These are phyloP conservation scores for Nowakowskiella sp. DNA, from an alignment of 192 early-diverging fungal species.

Conservation along the genomic window DNA sequence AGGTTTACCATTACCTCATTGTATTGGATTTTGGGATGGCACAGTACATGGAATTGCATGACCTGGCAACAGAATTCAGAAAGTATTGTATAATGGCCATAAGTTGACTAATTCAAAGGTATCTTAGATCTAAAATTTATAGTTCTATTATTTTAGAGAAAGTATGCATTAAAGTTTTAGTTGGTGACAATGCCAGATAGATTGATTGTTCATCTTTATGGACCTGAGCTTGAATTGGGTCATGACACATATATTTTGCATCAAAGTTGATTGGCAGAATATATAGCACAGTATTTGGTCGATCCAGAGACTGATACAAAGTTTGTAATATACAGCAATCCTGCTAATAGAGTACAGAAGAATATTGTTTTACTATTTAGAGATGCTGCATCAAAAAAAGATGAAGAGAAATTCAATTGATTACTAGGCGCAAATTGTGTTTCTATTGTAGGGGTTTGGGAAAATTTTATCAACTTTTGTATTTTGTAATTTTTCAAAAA, in stretches of 20 bases:
- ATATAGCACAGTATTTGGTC: neutral
- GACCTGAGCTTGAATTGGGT: neutral
- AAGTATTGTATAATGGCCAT: too few species aligned
- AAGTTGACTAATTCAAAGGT: too few species aligned
- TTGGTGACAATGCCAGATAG: too few species aligned
- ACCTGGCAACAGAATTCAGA: too few species aligned
- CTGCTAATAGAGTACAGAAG: slow-evolving; percentile 5
- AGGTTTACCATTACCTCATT: too few species aligned
- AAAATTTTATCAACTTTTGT: slow-evolving; percentile 1
- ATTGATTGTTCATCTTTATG: slow-evolving; percentile 5
- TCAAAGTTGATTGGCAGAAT: slow-evolving; percentile 3
- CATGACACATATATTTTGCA: slow-evolving; percentile 6
- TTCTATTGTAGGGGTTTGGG: slow-evolving; percentile 13
- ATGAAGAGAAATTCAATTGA: slow-evolving; percentile 8
- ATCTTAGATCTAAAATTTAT: too few species aligned
- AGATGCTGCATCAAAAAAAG: neutral
- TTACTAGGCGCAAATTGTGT: slow-evolving; percentile 13
- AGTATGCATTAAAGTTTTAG: too few species aligned
- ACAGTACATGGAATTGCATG: too few species aligned
- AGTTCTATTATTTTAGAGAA: too few species aligned
- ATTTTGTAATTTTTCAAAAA: slow-evolving; percentile 17
- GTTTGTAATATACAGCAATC: slow-evolving; percentile 8
- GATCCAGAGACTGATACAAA: neutral
- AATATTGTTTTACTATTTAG: slow-evolving; percentile 5
- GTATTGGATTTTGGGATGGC: too few species aligned